These are phyloP conservation scores for Starmerella floricola DNA, from an alignment of 805 yeast species.

Conservation along the genomic window DNA sequence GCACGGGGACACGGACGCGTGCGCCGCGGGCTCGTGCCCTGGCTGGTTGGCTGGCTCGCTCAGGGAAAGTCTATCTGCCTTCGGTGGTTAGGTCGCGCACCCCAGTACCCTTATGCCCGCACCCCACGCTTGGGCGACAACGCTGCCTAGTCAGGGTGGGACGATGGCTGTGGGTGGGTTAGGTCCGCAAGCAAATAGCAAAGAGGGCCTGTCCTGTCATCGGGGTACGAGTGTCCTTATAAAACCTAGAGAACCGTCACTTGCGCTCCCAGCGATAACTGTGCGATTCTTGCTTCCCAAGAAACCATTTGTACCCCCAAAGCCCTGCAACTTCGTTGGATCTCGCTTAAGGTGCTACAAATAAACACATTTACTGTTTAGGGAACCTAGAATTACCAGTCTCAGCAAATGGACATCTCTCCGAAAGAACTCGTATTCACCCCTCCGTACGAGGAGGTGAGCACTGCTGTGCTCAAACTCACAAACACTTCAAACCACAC, in stretches of 20 bases:
- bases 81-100: too few relatives aligned
- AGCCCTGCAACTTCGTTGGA: too few relatives aligned
- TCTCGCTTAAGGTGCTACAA: too few relatives aligned
- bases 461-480: conserved; percentile 8
- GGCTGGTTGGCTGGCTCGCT: too few relatives aligned
- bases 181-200: conserved; percentile 1
- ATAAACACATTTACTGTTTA: too few relatives aligned
- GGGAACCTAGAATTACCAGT: background rate
- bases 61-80: background rate
- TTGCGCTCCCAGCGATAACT: too few relatives aligned
- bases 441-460: conserved; percentile 18
- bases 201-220: background rate
- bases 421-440: conserved; percentile 17
- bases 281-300: too few relatives aligned
- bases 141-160: too few relatives aligned
- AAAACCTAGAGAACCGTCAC: background rate
- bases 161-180: background rate
- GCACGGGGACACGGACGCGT: too few relatives aligned
- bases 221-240: background rate
- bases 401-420: conserved; percentile 17
- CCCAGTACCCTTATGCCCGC: too few relatives aligned
- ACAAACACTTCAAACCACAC: conserved; percentile 45
- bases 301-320: too few relatives aligned
- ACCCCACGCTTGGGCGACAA: background rate
- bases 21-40: too few relatives aligned